Conservation (phyloP, 1,139 yeast species). For the Lodderomyces theae region DNA sequence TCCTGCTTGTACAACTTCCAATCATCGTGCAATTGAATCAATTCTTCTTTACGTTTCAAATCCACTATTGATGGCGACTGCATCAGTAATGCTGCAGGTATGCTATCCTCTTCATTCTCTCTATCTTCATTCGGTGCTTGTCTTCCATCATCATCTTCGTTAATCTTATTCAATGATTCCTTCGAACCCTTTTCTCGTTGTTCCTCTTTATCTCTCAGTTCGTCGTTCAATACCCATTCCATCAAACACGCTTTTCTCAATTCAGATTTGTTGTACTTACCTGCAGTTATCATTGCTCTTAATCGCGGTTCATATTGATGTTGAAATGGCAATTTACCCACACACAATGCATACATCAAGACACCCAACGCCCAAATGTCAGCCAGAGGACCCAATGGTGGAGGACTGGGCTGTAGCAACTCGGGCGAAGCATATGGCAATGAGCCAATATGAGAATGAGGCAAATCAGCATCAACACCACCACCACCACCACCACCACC, state of each 20-base stretch:
- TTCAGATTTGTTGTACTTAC: constrained; percentile 51
- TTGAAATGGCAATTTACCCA: constrained; percentile 77
- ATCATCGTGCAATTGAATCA: constrained; percentile 16
- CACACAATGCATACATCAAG: constrained; percentile 65
- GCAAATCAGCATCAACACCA: constrained; percentile 39
- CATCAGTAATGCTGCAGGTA: constrained; percentile 15
- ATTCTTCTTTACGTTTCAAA: constrained; percentile 19
- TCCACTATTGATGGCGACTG: constrained; percentile 22
- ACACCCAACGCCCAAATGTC: constrained; percentile 95
- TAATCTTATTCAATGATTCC: constrained; percentile 3
- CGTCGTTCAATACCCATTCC: constrained; percentile 25
- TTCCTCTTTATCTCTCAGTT: constrained; percentile 10
- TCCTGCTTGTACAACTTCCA: constrained; percentile 24
- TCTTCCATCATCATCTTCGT: constrained; percentile 1
- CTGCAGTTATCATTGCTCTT: constrained; percentile 68
- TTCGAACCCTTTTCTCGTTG: constrained; percentile 4
- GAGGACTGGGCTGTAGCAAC: constrained; percentile 61
- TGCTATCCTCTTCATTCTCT: constrained; percentile 10
- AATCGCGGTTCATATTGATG: constrained; percentile 80
- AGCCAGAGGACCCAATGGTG: constrained; percentile 68
- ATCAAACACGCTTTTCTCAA: constrained; percentile 35
- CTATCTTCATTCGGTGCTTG: constrained; percentile 1
- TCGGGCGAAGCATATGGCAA: constrained; percentile 94
- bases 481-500: background rate
- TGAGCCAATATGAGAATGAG: constrained; percentile 78